Conservation (phyloP, 176 grass and related monocot species). For the Musa itinerans region DNA sequence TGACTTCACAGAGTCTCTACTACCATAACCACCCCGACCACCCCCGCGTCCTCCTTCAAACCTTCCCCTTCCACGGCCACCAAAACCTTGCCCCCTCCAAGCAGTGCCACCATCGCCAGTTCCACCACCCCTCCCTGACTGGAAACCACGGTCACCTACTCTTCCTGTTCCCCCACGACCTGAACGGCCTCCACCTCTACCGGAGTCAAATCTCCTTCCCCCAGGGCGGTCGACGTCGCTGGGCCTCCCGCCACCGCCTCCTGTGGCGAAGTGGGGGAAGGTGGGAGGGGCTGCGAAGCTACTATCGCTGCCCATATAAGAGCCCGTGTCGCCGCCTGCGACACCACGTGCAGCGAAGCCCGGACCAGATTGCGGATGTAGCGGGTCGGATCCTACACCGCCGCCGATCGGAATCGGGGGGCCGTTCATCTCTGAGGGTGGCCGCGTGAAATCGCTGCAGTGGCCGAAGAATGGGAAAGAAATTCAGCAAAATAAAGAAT, state of each 20-base stretch:
- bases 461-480: background rate
- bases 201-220: background rate
- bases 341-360: background rate
- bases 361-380: background rate
- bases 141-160: constrained; percentile 15
- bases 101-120: constrained; percentile 7
- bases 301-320: constrained; percentile 1
- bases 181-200: background rate
- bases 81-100: constrained; percentile 14
- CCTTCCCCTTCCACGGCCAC: constrained; percentile 14
- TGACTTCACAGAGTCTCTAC: constrained; percentile 36
- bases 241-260: constrained; percentile 1
- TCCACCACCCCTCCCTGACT: constrained; percentile 3
- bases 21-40: constrained; percentile 29
- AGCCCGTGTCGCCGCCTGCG: background rate
- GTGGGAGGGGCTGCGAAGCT: background rate
- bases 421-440: background rate
- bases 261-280: background rate
- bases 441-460: constrained; percentile 34
- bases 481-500: background rate
- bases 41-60: constrained; percentile 16
- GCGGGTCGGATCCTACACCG: background rate
- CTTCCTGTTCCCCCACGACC: constrained; percentile 20
- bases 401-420: constrained; percentile 2
- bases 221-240: background rate